These are phyloP conservation scores for Verticillium nonalfalfae DNA, from an alignment of 2,329 filamentous ascomycete species.

Conservation along the genomic window DNA sequence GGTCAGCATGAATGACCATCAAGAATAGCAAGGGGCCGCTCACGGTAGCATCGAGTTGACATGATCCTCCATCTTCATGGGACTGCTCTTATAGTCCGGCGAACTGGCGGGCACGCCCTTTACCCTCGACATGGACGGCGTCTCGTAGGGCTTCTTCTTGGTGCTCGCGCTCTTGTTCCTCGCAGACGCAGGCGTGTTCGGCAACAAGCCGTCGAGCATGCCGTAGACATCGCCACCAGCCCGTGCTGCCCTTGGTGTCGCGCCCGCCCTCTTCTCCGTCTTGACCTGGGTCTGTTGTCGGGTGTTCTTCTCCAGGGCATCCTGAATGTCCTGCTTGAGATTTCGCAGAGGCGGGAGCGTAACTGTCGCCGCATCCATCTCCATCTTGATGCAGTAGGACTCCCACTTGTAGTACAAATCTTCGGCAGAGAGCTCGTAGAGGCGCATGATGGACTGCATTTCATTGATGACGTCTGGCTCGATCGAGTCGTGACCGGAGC, in stretches of 20 bases:
- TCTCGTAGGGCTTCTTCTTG: constrained; percentile 32
- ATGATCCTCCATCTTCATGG: constrained; percentile 30
- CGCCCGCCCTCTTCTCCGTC: constrained; percentile 54
- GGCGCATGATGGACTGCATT: constrained; percentile 76
- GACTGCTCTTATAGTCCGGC: constrained; percentile 31
- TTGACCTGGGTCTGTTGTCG: constrained; percentile 54
- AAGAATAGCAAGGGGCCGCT: constrained; percentile 10
- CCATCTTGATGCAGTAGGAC: constrained; percentile 94
- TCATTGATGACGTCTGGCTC: constrained; percentile 74
- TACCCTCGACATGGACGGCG: constrained; percentile 38
- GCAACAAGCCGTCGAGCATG: constrained; percentile 69
- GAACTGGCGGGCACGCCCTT: constrained; percentile 38
- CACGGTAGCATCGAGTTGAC: constrained; percentile 31
- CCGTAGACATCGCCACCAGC: constrained; percentile 68
- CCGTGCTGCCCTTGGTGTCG: constrained; percentile 56
- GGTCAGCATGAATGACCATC: background rate
- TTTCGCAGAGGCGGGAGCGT: constrained; percentile 65
- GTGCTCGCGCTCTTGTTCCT: constrained; percentile 18
- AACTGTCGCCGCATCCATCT: constrained; percentile 66
- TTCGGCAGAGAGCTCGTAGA: constrained; percentile 74
- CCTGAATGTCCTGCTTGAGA: constrained; percentile 83
- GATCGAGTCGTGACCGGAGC: constrained; percentile 49
- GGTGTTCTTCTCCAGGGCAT: constrained; percentile 71
- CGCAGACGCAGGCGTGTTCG: constrained; percentile 49
- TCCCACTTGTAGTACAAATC: constrained; percentile 99